Percentiles rank a stretch among this genome's conserved stretches.
Conservation (phyloP, 306 rosid species). For the Quercus variabilis region DNA sequence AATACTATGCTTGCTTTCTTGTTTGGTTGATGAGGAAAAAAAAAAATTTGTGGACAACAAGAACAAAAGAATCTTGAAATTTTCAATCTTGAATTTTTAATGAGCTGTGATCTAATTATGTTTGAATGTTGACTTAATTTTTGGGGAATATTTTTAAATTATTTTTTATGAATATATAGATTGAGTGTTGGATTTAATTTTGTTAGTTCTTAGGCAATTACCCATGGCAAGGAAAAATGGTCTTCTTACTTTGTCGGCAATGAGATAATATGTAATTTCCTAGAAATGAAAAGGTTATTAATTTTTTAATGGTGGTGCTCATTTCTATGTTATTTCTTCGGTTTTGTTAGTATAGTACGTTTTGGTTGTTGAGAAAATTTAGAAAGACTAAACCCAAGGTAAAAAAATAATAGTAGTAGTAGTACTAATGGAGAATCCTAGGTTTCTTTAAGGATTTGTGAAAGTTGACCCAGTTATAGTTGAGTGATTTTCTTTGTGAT, state of each 20-base stretch:
- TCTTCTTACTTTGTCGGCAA: not conserved
- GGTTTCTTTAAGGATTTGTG: not conserved
- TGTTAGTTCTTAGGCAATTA: not conserved
- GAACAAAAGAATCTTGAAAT: not conserved
- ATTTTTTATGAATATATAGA: too few species aligned
- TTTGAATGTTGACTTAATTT: not conserved
- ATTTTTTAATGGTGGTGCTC: not conserved
- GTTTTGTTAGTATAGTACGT: not conserved
- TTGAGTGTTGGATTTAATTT: not conserved
- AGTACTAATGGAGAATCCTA: not conserved
- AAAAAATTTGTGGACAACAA: not conserved
- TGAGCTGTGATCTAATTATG: too few species aligned
- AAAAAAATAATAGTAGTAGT: not conserved
- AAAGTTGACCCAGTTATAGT: not conserved
- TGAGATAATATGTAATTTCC: not conserved
- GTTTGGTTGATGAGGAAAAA: not conserved
- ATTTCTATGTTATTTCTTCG: not conserved
- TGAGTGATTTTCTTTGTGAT: not conserved
- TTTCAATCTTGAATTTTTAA: not conserved
- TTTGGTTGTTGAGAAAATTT: conserved; percentile 2
- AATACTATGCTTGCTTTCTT: too few species aligned
- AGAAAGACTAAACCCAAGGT: not conserved
- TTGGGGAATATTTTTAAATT: not conserved
- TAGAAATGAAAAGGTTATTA: not conserved
- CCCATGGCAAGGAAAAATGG: not conserved